These are phyloP conservation scores for Salvia splendens DNA, from an alignment of 257 asterid species.

Conservation along the genomic window DNA sequence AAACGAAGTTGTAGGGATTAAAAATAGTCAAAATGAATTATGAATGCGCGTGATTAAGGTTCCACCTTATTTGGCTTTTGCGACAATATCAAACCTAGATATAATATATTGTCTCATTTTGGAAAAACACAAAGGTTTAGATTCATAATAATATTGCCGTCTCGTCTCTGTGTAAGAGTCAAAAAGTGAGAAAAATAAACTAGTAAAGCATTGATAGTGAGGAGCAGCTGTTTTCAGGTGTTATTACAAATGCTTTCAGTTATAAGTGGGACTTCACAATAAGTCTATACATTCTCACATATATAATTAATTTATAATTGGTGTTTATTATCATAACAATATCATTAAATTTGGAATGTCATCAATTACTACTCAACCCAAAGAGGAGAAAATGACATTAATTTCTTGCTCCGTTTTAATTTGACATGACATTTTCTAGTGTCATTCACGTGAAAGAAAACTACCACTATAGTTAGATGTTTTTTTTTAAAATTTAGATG, in stretches of 20 bases:
- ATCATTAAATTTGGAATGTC: no score
- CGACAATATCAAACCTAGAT: constrained; percentile 32
- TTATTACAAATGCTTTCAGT: background rate
- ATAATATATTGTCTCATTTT: constrained; percentile 33
- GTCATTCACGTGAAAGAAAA: no score
- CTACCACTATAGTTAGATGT: no score
- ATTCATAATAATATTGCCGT: background rate
- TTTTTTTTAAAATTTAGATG: no score
- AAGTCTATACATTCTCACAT: background rate
- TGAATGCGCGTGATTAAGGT: constrained; percentile 37
- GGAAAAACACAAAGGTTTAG: constrained; percentile 29
- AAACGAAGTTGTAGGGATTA: background rate
- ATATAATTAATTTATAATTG: no score
- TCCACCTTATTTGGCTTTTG: constrained; percentile 33
- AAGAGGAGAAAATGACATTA: background rate
- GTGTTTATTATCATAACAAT: no score
- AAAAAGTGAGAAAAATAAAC: constrained; percentile 26
- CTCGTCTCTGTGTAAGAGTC: constrained; percentile 29
- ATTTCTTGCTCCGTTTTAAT: background rate
- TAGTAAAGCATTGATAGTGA: background rate
- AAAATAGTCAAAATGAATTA: constrained; percentile 28
- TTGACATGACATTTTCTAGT: background rate
- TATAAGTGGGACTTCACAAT: no score
- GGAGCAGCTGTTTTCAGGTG: constrained; percentile 8
- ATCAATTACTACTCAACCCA: background rate